These are phyloP conservation scores for Magnaporthiopsis poae DNA, from an alignment of 2,329 filamentous ascomycete genomes.

Conservation along the genomic window DNA sequence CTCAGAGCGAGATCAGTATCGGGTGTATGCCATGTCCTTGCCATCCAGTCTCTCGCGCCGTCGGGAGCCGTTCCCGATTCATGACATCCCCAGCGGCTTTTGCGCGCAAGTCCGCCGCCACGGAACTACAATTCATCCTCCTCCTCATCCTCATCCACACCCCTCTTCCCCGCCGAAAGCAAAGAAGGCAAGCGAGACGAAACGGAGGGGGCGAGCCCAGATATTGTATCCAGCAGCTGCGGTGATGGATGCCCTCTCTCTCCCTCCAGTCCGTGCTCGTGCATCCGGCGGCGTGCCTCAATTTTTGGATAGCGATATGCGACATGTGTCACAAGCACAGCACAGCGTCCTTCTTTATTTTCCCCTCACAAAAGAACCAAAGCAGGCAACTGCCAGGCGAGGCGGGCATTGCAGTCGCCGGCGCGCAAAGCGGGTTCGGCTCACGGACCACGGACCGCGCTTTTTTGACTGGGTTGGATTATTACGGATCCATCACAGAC, in stretches of 20 bases:
- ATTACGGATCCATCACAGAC: not conserved
- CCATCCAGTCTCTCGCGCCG: conserved; percentile 1
- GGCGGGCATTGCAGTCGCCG: not conserved
- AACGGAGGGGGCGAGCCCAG: not conserved
- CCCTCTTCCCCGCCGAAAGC: not conserved
- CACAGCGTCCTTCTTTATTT: not conserved
- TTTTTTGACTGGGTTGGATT: not conserved
- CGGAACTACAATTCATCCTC: too few relatives aligned
- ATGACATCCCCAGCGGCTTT: not conserved
- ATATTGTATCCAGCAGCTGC: not conserved
- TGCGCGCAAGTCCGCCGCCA: not conserved
- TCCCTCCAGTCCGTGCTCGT: not conserved
- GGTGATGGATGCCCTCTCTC: not conserved
- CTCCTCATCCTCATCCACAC: too few relatives aligned
- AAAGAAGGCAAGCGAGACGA: not conserved
- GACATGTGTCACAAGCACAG: not conserved
- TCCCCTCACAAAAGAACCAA: not conserved
- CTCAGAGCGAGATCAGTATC: not conserved
- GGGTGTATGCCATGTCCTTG: not conserved
- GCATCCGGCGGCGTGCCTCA: not conserved
- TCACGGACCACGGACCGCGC: not conserved
- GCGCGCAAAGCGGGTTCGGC: not conserved
- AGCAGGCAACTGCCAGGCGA: not conserved
- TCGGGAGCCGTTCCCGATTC: not conserved
- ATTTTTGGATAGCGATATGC: not conserved